Percentiles rank a stretch among this genome's conserved stretches.
Evolutionary conservation across 1,139 yeast genomes (phyloP).

Genomic region (Yamadazyma buinensis): DNA sequence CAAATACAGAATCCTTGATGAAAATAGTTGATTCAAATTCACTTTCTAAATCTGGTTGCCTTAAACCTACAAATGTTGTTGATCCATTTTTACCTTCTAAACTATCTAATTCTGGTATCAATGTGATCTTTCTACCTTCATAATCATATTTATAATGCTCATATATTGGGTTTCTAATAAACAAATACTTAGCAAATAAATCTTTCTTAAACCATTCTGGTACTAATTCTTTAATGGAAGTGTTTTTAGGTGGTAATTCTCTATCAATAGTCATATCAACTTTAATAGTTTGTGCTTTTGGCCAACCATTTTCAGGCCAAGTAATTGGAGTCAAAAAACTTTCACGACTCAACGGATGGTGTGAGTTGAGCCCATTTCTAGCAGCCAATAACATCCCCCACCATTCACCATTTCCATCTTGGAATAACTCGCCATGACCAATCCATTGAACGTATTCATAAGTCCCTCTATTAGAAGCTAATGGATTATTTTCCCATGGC

Average conservation of each 20-base stretch:
- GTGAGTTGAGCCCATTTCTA: slow-evolving; percentile 4
- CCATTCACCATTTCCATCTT: slow-evolving; percentile 7
- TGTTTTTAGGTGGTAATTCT: slow-evolving; percentile 3
- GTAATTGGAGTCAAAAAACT: slow-evolving; percentile 8
- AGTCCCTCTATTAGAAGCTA: slow-evolving; percentile 7
- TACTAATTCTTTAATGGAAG: slow-evolving; percentile 1
- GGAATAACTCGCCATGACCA: slow-evolving; percentile 10
- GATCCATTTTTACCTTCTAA: slow-evolving; percentile 5
- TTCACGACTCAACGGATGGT: slow-evolving; percentile 10
- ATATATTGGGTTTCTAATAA: slow-evolving; percentile 5
- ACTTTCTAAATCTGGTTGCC: slow-evolving; percentile 8
- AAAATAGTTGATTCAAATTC: slow-evolving; percentile 3
- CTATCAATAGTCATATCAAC: slow-evolving; percentile 7
- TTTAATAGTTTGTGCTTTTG: slow-evolving; percentile 8
- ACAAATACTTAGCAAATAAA: slow-evolving; percentile 7
- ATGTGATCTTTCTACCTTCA: slow-evolving; percentile 3
- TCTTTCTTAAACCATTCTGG: slow-evolving; percentile 7
- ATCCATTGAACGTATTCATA: slow-evolving; percentile 11
- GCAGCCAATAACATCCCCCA: slow-evolving; percentile 9
- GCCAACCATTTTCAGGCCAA: slow-evolving; percentile 10
- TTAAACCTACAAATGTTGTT: slow-evolving; percentile 6
- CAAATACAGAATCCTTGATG: slow-evolving; percentile 1
- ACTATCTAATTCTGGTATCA: slow-evolving; percentile 2
- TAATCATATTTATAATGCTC: slow-evolving; percentile 5
- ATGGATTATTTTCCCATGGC: slow-evolving; percentile 8